These are phyloP conservation scores for Boletellus ananas DNA, from an alignment of 768 basidiomycete genomes.

Conservation along the genomic window DNA sequence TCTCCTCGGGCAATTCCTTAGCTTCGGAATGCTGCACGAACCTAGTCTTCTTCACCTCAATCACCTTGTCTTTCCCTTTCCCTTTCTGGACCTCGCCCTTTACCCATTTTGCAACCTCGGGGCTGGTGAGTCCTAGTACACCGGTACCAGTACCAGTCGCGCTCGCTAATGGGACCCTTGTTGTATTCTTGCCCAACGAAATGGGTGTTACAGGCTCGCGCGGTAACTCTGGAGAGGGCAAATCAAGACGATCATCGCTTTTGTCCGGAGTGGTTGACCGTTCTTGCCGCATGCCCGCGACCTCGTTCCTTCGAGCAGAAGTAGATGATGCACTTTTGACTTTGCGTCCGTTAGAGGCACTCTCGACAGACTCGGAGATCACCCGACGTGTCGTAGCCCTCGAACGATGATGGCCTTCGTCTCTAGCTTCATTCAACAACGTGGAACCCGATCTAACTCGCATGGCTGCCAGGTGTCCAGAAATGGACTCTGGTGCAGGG, in stretches of 20 bases:
- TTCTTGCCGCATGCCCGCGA: background rate
- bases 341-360: conserved; percentile 5
- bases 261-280: conserved; percentile 15
- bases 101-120: conserved; percentile 54
- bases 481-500: conserved; percentile 25
- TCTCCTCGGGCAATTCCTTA: conserved; percentile 21
- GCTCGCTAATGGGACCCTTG: conserved; percentile 7
- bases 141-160: conserved; percentile 16
- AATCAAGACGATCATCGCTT: conserved; percentile 12
- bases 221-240: conserved; percentile 32
- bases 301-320: background rate
- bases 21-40: conserved; percentile 34
- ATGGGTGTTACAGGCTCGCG: conserved; percentile 32
- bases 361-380: conserved; percentile 17
- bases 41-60: conserved; percentile 41
- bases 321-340: background rate
- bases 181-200: conserved; percentile 21
- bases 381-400: conserved; percentile 12
- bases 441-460: conserved; percentile 18
- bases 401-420: background rate
- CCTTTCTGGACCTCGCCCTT: conserved; percentile 36
- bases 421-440: background rate
- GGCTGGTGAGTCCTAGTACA: conserved; percentile 47
- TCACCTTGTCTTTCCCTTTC: conserved; percentile 23
- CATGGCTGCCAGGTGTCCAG: conserved; percentile 23